Evolutionary conservation across 768 basidiomycete species (phyloP).

Genomic region (Boletus pseudopeckii): DNA sequence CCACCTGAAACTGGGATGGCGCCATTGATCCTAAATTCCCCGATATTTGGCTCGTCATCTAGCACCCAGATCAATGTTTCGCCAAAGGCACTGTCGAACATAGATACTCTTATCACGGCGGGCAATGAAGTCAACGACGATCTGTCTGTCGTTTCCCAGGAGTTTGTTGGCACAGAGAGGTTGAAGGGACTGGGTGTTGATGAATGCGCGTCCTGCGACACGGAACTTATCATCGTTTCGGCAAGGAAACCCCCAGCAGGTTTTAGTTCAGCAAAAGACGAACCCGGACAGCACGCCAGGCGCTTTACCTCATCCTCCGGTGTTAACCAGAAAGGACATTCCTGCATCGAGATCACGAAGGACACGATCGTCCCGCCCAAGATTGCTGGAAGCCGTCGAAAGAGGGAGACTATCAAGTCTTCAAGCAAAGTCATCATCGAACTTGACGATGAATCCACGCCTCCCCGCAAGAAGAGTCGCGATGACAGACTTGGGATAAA

Average conservation of each 20-base stretch:
- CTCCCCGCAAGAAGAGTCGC: constrained; percentile 22
- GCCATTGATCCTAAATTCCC: background rate
- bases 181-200: background rate
- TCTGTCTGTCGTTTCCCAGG: background rate
- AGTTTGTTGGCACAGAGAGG: background rate
- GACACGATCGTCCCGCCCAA: constrained; percentile 6
- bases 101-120: background rate
- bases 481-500: background rate
- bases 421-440: constrained; percentile 4
- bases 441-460: constrained; percentile 12
- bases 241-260: background rate
- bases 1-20: background rate
- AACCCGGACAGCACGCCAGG: background rate
- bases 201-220: background rate
- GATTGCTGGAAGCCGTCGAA: constrained; percentile 26
- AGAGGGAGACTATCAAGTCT: constrained; percentile 17
- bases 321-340: background rate
- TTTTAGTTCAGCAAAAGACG: background rate
- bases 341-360: background rate
- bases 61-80: constrained; percentile 15
- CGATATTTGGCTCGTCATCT: constrained; percentile 13
- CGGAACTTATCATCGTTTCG: background rate
- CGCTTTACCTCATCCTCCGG: background rate
- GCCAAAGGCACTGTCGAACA: background rate
- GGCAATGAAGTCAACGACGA: background rate